phyloP scores from a whole-genome alignment of 108 stramenopile genomes.

The Nannochloropsis oceanica region DNA sequence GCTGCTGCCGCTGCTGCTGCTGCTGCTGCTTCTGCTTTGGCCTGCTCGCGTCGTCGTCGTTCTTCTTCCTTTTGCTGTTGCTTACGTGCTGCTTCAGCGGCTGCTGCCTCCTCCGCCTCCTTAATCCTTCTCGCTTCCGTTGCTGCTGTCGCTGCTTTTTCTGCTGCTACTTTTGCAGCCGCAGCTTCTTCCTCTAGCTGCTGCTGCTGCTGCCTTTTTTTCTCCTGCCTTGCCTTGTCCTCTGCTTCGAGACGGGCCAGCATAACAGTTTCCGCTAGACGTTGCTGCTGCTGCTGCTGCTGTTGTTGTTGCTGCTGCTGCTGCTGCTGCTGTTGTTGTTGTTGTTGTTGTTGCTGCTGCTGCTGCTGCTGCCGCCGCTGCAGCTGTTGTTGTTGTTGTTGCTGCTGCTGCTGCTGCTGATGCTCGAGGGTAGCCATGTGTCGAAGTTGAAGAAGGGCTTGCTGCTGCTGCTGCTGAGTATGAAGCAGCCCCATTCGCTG shows the following conservation, averaged over 20 bases:
- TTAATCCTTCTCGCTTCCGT: not conserved
- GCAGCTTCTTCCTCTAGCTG: not conserved
- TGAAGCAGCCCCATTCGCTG: slow-evolving; percentile 3
- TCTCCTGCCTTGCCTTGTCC: not conserved
- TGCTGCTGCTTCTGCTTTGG: not conserved
- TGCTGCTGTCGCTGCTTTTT: not conserved
- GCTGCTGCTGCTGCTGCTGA: not conserved
- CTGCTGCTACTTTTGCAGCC: not conserved
- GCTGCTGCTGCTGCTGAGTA: slow-evolving; percentile 10
- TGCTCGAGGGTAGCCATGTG: not conserved
- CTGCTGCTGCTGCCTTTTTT: not conserved
- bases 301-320: not conserved
- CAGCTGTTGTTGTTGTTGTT: not conserved
- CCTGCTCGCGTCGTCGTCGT: not conserved
- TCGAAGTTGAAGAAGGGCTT: not conserved
- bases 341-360: not conserved
- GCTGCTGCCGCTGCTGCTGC: not conserved
- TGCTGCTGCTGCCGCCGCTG: not conserved
- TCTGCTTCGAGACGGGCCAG: not conserved
- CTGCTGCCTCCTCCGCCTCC: not conserved
- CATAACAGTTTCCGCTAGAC: not conserved
- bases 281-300: not conserved
- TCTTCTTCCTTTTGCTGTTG: not conserved
- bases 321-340: not conserved
- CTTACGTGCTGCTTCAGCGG: too few relatives aligned